A percentile compares a stretch with the other conserved stretches of the same genome.
Conservation (phyloP, 768 basidiomycete species). For the Podaxis carcinomalis region DNA sequence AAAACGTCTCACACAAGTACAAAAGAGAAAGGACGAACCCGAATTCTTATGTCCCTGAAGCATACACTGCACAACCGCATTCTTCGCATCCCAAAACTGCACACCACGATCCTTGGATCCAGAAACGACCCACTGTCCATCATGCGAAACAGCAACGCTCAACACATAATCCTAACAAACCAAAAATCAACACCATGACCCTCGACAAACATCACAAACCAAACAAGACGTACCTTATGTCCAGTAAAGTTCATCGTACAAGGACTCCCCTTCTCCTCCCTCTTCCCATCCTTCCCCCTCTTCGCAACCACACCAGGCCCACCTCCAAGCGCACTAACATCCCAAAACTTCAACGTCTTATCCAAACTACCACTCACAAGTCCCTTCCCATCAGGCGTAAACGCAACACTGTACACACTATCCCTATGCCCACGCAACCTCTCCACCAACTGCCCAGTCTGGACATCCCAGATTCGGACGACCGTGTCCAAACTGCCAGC, state of each 20-base stretch:
- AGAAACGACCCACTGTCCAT: constrained; percentile 80
- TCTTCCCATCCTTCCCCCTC: constrained; percentile 57
- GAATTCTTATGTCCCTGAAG: constrained; percentile 46
- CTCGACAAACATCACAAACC: constrained; percentile 29
- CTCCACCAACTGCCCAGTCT: constrained; percentile 59
- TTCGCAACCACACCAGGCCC: constrained; percentile 34
- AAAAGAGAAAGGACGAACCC: constrained; percentile 9
- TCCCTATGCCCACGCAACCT: constrained; percentile 71
- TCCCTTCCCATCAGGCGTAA: constrained; percentile 87
- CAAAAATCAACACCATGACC: constrained; percentile 18
- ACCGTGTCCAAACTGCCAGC: constrained; percentile 67
- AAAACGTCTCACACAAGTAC: background rate
- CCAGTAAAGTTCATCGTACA: constrained; percentile 79
- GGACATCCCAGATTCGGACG: constrained; percentile 74
- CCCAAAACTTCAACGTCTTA: constrained; percentile 82
- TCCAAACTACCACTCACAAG: constrained; percentile 87
- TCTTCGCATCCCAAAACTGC: constrained; percentile 68
- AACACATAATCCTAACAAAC: constrained; percentile 48
- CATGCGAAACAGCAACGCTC: constrained; percentile 58
- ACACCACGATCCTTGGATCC: constrained; percentile 78
- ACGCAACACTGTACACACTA: constrained; percentile 83
- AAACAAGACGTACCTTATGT: constrained; percentile 58
- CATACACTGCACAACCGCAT: constrained; percentile 65
- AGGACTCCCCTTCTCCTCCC: constrained; percentile 31
- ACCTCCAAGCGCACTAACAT: constrained; percentile 70